Evolutionary conservation across 495 filamentous ascomycete species (phyloP).

Genomic region (Durotheca rogersii): DNA sequence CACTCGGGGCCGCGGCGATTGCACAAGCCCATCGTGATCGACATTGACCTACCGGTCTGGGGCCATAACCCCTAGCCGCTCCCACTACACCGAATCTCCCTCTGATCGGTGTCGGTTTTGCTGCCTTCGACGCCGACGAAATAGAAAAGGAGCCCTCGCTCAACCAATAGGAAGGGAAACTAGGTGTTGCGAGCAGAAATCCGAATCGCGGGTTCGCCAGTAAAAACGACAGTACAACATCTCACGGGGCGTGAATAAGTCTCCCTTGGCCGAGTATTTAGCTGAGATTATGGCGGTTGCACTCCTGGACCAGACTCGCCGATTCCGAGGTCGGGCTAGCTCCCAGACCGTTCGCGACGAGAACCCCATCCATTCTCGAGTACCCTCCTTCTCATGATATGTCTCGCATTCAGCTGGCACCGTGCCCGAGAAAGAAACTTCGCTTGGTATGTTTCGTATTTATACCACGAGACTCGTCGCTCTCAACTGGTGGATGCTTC

Average conservation of each 20-base stretch:
- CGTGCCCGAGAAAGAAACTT: slow-evolving; percentile 16
- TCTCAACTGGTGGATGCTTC: slow-evolving; percentile 10
- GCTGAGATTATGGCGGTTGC: slow-evolving; percentile 13
- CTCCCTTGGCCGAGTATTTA: too few species aligned
- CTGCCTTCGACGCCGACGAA: too few species aligned
- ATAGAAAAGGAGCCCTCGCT: too few species aligned
- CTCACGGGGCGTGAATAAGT: too few species aligned
- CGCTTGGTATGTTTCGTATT: slow-evolving; percentile 21
- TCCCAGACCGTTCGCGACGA: slow-evolving; percentile 1
- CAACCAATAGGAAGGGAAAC: too few species aligned
- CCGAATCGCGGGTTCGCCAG: too few species aligned
- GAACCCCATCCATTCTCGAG: slow-evolving; percentile 15
- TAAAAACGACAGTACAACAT: slow-evolving; percentile 9
- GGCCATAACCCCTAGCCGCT: slow-evolving; percentile 16
- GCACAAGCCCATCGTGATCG: slow-evolving; percentile 76
- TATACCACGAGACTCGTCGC: slow-evolving; percentile 12
- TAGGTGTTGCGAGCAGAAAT: too few species aligned
- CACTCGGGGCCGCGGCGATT: slow-evolving; percentile 58
- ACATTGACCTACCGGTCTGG: slow-evolving; percentile 70
- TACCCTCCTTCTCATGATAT: slow-evolving; percentile 3
- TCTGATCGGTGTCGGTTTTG: too few species aligned
- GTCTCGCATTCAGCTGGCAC: slow-evolving; percentile 9
- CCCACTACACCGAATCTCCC: slow-evolving; percentile 13
- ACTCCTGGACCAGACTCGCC: slow-evolving; percentile 1
- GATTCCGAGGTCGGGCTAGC: slow-evolving; percentile 5